Evolutionary conservation across 306 rosid genomes (phyloP).

Genomic region (Alnus rubra): DNA sequence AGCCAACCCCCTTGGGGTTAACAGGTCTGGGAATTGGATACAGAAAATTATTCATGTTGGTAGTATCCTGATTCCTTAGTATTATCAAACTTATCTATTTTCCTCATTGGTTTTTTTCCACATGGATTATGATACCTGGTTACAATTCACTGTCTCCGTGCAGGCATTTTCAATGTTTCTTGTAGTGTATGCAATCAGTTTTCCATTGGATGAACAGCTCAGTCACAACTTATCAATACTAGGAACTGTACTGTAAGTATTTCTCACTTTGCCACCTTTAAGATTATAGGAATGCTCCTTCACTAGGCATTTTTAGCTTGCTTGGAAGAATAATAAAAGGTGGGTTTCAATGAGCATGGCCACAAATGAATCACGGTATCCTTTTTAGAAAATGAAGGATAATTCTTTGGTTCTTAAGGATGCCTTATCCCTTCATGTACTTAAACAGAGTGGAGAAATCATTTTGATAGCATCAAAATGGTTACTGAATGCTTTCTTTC

Average conservation of each 20-base stretch:
- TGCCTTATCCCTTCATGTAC: background rate
- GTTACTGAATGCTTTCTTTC: background rate
- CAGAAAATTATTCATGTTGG: background rate
- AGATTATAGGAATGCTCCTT: background rate
- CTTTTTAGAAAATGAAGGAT: background rate
- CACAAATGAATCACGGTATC: background rate
- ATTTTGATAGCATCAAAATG: background rate
- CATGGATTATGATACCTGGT: background rate
- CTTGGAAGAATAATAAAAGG: background rate
- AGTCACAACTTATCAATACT: constrained; percentile 68
- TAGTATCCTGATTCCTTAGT: background rate
- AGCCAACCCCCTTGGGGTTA: too few species aligned
- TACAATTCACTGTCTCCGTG: constrained; percentile 19
- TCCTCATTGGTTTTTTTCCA: background rate
- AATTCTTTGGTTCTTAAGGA: background rate
- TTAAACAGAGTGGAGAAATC: background rate
- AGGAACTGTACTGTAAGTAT: constrained; percentile 76
- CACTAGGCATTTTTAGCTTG: background rate
- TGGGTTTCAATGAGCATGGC: background rate
- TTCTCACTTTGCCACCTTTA: constrained; percentile 23
- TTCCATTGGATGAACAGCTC: constrained; percentile 63
- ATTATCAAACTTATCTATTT: constrained; percentile 6
- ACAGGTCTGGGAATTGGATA: background rate
- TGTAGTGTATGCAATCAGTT: constrained; percentile 51
- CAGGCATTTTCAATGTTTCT: constrained; percentile 83